Base-by-base conservation (phyloP, 805 yeast genomes). In the Scheffersomyces stipitis region DNA sequence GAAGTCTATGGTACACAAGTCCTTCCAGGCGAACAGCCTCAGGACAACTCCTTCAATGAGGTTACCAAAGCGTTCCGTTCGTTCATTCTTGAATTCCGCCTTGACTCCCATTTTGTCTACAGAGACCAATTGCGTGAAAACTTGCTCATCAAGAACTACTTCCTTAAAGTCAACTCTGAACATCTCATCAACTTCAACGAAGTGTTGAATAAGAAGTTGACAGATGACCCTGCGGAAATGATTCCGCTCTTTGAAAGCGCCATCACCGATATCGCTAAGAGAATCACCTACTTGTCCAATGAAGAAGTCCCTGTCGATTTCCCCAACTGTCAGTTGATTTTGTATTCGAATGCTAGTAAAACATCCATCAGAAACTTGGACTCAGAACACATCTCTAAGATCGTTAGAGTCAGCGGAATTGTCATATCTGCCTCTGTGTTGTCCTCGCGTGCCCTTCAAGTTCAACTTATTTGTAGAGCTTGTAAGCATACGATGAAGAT, bases 101-200 rank as follows among this genome's bases (percentile, higher is more conserved):
- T 87, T 42, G 84, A 86, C 54, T 78, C 86, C 40, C 83, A 80
- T 57, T 93, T 86, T 60, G 71, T 89, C 27, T 91, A 91, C 69
- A 74, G 95, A 71, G 96, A 90, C 52, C 96, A 90, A 58, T 71
- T 93, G 37, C 73, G 96, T 49, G 96, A 88, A 52, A 88, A 90
- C 60, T 67, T 95, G 31, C 69, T 91, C 34, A 82, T 87, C 45
- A 82, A 82, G 38, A 79, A 82, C 51, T 90, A 80, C 62, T 76
- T 73, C 28, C 62, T 93, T 34, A 76, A 78, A 3, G 95, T 93
- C 8, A 80, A 86, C 46, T 73, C 86, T 32, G 95, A 84, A 37
- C 96, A 93, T 56, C 66, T 93, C 40, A 84, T 91, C 38, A 82
- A 88, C 6, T 93, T 80, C 66, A 86, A 88, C 54, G 98, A 88